Evolutionary conservation across 345 rosid species (phyloP), one percentile per base, ranked within the genome.

Genomic region (Sonneratia alba): DNA sequence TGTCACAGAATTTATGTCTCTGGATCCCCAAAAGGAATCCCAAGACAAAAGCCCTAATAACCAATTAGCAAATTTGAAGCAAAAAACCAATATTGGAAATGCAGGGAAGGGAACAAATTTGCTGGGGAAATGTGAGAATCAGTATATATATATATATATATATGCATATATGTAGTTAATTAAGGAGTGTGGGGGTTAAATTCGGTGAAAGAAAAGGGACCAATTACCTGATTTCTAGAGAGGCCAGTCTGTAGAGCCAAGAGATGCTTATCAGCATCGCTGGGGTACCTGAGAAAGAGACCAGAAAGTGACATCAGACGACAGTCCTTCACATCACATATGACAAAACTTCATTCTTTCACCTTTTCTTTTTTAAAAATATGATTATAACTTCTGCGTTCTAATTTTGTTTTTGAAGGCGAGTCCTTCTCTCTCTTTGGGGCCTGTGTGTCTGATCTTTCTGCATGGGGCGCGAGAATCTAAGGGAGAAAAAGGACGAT

Each of bases 231-330:
- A 80, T 90, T 95, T 82, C 97, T 88, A 53, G 99, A 95, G 83
- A 95, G 82, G 75, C 97, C 99, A 83, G 99, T 92, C 92, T 95
- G 99, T 73, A 97, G 84, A 78, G 99, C 93, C 83, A 95, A 84
- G 82, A 95, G 91, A 77, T 92, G 99, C 83, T 95, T 95, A 92
- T 95, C 99, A 68, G 97, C 97, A 82, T 95, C 99, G 80, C 97
- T 92, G 85, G 99, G 99, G 74, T 95, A 95, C 97, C 99, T 95
- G 99, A 89, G 88, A 89, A 83, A 82, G 78, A 82, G 87, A 88
- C 85, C 87, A 89, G 90, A 89, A 87, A 89, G 84, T 79, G 97
- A 88, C 92, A 80, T 85, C 81, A 85, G 85, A 80, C 71, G 70
- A 71, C 22, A 40, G 32, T 38, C 14, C 57, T 40, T 40, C 45